Conservation (phyloP, 148 eudicot genomes). For the Amaranthus cruentus region DNA sequence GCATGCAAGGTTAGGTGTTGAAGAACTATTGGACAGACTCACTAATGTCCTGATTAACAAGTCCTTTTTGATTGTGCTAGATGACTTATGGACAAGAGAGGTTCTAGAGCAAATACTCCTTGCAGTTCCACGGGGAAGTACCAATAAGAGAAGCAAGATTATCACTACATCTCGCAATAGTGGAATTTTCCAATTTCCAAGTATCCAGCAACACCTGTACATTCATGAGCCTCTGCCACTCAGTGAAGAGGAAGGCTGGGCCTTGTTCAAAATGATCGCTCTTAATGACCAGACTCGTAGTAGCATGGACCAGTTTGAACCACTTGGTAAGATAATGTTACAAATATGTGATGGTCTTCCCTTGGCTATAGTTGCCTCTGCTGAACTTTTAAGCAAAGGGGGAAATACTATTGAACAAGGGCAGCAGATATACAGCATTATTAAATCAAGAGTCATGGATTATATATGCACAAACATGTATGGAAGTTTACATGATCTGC, state of each 20-base stretch:
- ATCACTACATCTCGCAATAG: constrained; percentile 19
- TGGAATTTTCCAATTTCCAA: constrained; percentile 1
- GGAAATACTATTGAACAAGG: neutral
- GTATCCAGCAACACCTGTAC: neutral
- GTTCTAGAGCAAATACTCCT: neutral
- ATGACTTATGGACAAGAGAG: neutral
- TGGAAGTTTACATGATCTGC: neutral
- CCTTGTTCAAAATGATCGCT: constrained; percentile 23
- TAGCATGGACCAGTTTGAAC: neutral
- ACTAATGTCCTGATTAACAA: no score
- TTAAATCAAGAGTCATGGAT: neutral
- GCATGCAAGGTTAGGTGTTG: no score
- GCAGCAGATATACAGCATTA: neutral
- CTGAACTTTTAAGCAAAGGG: constrained; percentile 1
- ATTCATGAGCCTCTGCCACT: constrained; percentile 14
- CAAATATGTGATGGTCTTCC: constrained; percentile 23
- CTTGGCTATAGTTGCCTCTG: constrained; percentile 22
- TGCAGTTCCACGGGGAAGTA: neutral
- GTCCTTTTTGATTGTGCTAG: neutral
- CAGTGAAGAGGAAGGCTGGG: constrained; percentile 25
- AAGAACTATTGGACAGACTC: no score
- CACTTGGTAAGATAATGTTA: constrained; percentile 22
- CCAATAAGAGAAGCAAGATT: constrained; percentile 16
- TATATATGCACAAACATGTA: neutral
- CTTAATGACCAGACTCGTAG: neutral